These are phyloP conservation scores for Parastagonospora nodorum DNA, from an alignment of 2,329 filamentous ascomycete genomes.

Conservation along the genomic window DNA sequence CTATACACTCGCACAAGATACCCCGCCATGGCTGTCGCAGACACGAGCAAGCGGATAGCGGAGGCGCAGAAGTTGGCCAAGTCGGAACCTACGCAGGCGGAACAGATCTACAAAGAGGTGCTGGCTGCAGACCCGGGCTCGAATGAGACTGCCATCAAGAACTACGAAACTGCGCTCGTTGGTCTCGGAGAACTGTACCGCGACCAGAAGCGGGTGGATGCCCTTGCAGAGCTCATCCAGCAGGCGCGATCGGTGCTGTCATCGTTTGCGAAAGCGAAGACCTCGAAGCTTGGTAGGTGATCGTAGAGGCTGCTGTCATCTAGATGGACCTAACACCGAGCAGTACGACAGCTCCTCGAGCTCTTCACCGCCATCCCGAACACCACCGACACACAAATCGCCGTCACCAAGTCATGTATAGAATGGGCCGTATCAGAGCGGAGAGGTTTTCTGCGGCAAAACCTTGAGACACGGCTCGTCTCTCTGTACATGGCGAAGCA, in stretches of 20 bases:
- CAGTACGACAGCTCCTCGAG: slow-evolving; percentile 95
- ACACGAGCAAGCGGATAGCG: slow-evolving; percentile 71
- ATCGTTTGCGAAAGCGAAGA: slow-evolving; percentile 98
- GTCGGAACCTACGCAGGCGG: slow-evolving; percentile 80
- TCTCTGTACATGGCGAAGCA: slow-evolving; percentile 96
- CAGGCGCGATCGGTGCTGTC: slow-evolving; percentile 90
- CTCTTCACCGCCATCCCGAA: slow-evolving; percentile 93
- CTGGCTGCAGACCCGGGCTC: slow-evolving; percentile 82
- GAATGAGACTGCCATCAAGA: slow-evolving; percentile 83
- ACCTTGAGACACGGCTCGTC: slow-evolving; percentile 94
- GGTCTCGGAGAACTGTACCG: slow-evolving; percentile 91
- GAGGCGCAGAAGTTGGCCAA: slow-evolving; percentile 87
- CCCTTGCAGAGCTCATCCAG: slow-evolving; percentile 87
- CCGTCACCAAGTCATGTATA: slow-evolving; percentile 98
- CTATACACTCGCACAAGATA: not conserved
- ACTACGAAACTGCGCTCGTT: slow-evolving; percentile 89
- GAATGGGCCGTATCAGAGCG: slow-evolving; percentile 97
- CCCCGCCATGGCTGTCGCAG: slow-evolving; percentile 44
- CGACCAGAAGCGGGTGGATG: slow-evolving; percentile 80
- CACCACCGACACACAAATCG: slow-evolving; percentile 90
- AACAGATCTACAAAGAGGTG: slow-evolving; percentile 87
- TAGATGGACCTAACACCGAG: slow-evolving; percentile 9
- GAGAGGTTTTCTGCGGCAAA: slow-evolving; percentile 94
- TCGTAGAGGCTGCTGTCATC: too few relatives aligned
- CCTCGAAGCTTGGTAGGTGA: slow-evolving; percentile 86